These are phyloP conservation scores for Tricholoma flavovirens DNA, from an alignment of 768 basidiomycete genomes.

Conservation along the genomic window DNA sequence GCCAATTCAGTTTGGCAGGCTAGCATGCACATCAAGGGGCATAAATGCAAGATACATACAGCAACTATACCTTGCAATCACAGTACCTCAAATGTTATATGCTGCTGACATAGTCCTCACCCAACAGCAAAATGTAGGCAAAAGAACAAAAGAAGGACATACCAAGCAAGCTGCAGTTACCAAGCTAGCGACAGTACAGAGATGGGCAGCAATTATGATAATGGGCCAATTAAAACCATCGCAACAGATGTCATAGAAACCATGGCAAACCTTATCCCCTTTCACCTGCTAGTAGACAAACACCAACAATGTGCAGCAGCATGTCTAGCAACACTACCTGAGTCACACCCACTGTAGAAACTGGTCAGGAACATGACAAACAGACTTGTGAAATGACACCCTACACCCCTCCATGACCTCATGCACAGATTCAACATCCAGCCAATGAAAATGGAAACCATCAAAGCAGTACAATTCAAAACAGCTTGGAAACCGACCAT, in stretches of 20 bases:
- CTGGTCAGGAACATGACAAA: no score
- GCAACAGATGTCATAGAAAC: no score
- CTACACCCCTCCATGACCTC: slow-evolving; percentile 3
- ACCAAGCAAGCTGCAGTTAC: background rate
- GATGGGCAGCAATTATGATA: slow-evolving; percentile 2
- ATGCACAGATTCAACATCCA: slow-evolving; percentile 2
- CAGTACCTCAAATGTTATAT: slow-evolving; percentile 5
- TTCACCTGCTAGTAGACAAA: no score
- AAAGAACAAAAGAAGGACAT: background rate
- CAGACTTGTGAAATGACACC: no score
- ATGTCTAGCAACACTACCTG: no score
- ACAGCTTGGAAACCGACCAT: no score
- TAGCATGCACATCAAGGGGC: slow-evolving; percentile 16
- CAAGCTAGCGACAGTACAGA: slow-evolving; percentile 4
- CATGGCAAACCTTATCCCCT: no score
- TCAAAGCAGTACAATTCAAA: background rate
- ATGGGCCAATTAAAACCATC: background rate
- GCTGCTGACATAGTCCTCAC: slow-evolving; percentile 4
- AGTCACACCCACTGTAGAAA: no score
- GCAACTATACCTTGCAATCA: background rate
- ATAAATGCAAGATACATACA: slow-evolving; percentile 19
- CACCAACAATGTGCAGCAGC: no score
- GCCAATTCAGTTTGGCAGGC: slow-evolving; percentile 10
- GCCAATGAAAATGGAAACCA: slow-evolving; percentile 8
- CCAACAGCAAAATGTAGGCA: background rate